These are phyloP conservation scores for Ophiocordyceps camponoti-saundersi DNA, from an alignment of 2,329 filamentous ascomycete genomes.

Conservation along the genomic window DNA sequence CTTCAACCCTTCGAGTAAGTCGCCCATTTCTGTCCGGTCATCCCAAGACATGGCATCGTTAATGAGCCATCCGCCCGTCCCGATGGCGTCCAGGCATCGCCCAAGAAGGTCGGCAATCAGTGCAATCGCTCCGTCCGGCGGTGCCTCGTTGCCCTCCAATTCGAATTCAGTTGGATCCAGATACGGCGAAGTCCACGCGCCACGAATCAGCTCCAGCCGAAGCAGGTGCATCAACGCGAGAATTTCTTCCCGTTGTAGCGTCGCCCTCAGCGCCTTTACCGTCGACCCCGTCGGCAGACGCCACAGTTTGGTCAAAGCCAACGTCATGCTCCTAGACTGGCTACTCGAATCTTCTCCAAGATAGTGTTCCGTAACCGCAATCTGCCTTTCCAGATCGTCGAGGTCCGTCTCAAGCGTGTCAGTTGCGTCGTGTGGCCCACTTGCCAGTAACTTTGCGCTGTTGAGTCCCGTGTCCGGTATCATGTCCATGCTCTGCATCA, in stretches of 20 bases:
- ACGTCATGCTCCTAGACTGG: conserved; percentile 45
- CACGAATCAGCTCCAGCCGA: conserved; percentile 54
- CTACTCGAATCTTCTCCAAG: conserved; percentile 46
- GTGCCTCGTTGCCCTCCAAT: conserved; percentile 20
- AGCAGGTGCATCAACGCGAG: conserved; percentile 56
- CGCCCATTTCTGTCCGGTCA: conserved; percentile 36
- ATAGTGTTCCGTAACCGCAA: conserved; percentile 51
- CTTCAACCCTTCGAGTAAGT: conserved; percentile 48
- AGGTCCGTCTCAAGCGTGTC: conserved; percentile 33
- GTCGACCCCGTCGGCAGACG: conserved; percentile 43
- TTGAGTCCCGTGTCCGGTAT: conserved; percentile 23
- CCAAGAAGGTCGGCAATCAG: conserved; percentile 57
- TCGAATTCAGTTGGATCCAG: conserved; percentile 38
- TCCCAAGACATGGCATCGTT: conserved; percentile 37
- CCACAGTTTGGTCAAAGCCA: conserved; percentile 54
- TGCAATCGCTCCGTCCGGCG: conserved; percentile 50
- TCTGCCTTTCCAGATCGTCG: conserved; percentile 44
- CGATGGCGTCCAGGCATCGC: conserved; percentile 60
- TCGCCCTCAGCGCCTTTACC: conserved; percentile 44
- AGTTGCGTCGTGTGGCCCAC: conserved; percentile 10
- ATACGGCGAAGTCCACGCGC: conserved; percentile 61
- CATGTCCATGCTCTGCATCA: conserved; percentile 54
- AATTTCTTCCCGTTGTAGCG: conserved; percentile 49
- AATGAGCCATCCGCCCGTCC: conserved; percentile 56
- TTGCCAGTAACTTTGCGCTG: conserved; percentile 14